These are phyloP conservation scores for Ceratobasidium sp. DNA, from an alignment of 1,284 basidiomycete species.

Conservation along the genomic window DNA sequence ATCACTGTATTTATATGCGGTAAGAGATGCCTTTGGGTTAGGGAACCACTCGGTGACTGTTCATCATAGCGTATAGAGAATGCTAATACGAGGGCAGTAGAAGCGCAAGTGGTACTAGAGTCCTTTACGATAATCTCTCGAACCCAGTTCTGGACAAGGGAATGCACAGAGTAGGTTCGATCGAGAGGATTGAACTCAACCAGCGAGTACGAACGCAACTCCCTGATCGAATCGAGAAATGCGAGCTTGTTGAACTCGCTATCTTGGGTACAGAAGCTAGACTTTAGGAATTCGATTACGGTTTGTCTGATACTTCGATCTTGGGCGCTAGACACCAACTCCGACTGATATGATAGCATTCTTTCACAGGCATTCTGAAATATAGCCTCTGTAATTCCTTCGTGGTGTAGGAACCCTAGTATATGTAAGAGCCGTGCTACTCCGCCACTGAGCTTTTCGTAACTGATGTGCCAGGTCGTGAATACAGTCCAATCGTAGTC, in stretches of 20 bases:
- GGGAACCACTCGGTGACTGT: too few relatives aligned
- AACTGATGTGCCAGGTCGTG: background rate
- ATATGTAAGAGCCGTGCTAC: background rate
- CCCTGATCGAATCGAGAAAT: background rate
- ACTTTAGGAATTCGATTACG: background rate
- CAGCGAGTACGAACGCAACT: conserved; percentile 2
- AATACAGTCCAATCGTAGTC: background rate
- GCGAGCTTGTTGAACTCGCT: background rate
- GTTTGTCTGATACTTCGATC: background rate
- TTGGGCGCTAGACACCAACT: too few relatives aligned
- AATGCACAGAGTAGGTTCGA: background rate
- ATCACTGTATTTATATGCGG: too few relatives aligned
- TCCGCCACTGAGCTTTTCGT: background rate
- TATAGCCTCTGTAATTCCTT: background rate
- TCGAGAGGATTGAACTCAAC: background rate
- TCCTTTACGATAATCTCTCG: too few relatives aligned
- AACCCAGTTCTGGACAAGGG: background rate
- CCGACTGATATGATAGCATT: background rate
- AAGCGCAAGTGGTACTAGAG: too few relatives aligned
- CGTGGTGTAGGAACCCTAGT: conserved; percentile 1
- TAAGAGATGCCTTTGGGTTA: too few relatives aligned
- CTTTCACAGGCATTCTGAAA: background rate
- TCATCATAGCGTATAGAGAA: too few relatives aligned
- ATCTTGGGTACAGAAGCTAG: background rate
- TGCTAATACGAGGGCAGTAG: too few relatives aligned